Percentiles rank a stretch among this genome's conserved stretches.
Evolutionary conservation across 2,329 filamentous ascomycete species (phyloP).

Genomic region (Pseudogymnoascus sp.): DNA sequence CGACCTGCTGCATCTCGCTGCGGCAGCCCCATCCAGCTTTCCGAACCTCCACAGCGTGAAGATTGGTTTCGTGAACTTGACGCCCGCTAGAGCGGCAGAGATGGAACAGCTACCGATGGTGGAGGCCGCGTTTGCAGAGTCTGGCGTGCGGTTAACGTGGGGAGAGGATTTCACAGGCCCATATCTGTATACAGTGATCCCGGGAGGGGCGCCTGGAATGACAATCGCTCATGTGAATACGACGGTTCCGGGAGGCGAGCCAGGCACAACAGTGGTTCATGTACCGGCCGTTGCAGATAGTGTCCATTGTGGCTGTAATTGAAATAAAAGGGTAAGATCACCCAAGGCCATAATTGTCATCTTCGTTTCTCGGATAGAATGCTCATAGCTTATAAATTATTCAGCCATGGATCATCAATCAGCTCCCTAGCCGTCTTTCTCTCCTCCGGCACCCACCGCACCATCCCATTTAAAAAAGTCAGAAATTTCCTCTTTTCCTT

Average conservation of each 20-base stretch:
- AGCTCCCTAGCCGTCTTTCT: conserved; percentile 28
- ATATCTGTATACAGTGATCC: not conserved
- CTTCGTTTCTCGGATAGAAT: not conserved
- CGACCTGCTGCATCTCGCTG: not conserved
- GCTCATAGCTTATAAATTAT: conserved; percentile 11
- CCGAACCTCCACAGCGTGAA: not conserved
- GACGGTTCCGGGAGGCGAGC: not conserved
- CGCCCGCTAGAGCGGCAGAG: not conserved
- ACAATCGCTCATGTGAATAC: not conserved
- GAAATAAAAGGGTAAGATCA: not conserved
- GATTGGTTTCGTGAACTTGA: not conserved
- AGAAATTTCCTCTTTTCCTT: conserved; percentile 28
- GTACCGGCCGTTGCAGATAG: not conserved
- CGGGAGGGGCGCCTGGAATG: not conserved
- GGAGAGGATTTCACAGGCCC: not conserved
- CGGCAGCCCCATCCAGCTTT: not conserved
- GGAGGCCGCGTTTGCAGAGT: not conserved
- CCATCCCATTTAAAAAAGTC: conserved; percentile 26
- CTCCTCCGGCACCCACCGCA: conserved; percentile 29
- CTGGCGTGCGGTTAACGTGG: not conserved
- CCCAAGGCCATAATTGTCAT: not conserved
- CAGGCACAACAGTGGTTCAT: not conserved
- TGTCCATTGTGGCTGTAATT: not conserved
- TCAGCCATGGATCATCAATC: conserved; percentile 27
- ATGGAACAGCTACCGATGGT: not conserved